Base-by-base conservation (phyloP, 2,329 filamentous ascomycete species). In the Nemania serpens region DNA sequence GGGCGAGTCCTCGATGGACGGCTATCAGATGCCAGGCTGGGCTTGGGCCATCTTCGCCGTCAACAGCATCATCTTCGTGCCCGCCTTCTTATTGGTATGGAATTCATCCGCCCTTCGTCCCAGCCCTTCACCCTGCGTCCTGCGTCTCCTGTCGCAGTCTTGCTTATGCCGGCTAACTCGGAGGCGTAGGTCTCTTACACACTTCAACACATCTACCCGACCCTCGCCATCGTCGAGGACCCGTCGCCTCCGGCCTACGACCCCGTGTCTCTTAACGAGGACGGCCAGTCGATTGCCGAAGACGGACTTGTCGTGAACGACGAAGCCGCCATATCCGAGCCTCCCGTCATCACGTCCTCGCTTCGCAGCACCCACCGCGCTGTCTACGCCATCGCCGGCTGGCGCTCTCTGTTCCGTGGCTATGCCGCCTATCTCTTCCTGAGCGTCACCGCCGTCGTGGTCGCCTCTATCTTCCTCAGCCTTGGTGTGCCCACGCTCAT, bases 331-430 rank as follows among this genome's bases (percentile, higher is more conserved):
- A 67, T 70, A 59, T 68, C 72, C 55, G 66, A 75, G 62, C 43
- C 72, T 52, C 74, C 71, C 62, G 77, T 78, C 63, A 74, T 84
- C 66, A 85, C 82, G 18, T 77, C 80, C 29, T 84, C 80, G 54
- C 70, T 85, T 69, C 81, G 82, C 67, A 76, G 77, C 68, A 83
- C 79, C 59, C 75, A 79, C 73, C 79, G 80, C 42, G 77, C 84
- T 62, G 81, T 97, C 46, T 80, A 81, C 65, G 78, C 84, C 48
- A 78, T 85, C 66, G 87, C 82, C 62, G 91, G 92, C 64, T 83
- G 83, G 76, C 78, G 78, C 61, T 84, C 89, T 59, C 81, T 84
- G 70, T 89, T 91, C 82, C 89, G 91, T 63, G 92, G 91, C 58
- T 72, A 91, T 39, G 73, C 78, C 59, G 84, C 81, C 71, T 74